phyloP scores from a whole-genome alignment of 2,329 filamentous ascomycete species.

The Ophiostoma himal-ulmi region DNA sequence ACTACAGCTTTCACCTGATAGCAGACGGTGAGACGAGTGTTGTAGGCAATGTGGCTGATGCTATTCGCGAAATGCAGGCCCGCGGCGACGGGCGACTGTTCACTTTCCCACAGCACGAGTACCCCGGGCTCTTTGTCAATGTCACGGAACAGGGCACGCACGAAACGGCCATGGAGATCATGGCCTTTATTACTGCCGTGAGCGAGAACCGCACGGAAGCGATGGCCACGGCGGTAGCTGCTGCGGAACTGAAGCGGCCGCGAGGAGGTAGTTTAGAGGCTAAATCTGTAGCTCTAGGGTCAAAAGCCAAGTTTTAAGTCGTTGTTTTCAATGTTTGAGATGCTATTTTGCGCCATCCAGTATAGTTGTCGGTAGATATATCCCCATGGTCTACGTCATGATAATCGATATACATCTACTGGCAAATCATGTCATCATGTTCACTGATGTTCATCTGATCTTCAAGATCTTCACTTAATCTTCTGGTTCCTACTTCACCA shows the following conservation, averaged over 20 bases:
- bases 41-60: constrained; percentile 11
- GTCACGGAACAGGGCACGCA: constrained; percentile 27
- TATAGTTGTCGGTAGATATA: background rate
- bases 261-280: background rate
- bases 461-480: no score
- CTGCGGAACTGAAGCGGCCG: background rate
- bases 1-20: constrained; percentile 23
- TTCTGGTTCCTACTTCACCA: background rate
- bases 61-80: constrained; percentile 19
- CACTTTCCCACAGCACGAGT: constrained; percentile 21
- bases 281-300: background rate
- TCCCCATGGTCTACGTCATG: background rate
- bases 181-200: constrained; percentile 28
- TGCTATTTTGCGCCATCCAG: background rate
- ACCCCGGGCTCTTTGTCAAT: constrained; percentile 27
- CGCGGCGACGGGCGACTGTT: constrained; percentile 20
- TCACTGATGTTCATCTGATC: background rate
- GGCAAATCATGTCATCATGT: background rate
- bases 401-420: background rate
- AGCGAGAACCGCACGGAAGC: constrained; percentile 25
- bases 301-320: background rate
- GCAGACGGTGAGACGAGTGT: constrained; percentile 13
- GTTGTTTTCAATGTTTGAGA: background rate
- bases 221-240: constrained; percentile 22
- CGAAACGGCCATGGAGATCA: constrained; percentile 30